phyloP scores from a whole-genome alignment of 2,329 filamentous ascomycete genomes.

The Colletotrichum salicis region DNA sequence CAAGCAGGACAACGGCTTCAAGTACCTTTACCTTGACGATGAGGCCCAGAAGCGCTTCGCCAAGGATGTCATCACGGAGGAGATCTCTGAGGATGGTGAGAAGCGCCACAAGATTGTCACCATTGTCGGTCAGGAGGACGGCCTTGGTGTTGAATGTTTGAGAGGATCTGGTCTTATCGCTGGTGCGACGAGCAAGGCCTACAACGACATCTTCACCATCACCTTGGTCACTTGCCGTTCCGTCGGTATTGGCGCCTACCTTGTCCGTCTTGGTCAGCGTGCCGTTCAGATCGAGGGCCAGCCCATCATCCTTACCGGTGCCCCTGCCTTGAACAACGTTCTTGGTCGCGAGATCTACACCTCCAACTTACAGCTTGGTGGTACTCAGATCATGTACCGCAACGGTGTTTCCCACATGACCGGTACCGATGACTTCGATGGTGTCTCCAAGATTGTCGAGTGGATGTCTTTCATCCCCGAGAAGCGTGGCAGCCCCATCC shows the following conservation, averaged over 20 bases:
- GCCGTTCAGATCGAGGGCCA: conserved; percentile 99
- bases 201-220: conserved; percentile 98
- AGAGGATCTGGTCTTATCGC: conserved; percentile 98
- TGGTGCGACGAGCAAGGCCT: conserved; percentile 94
- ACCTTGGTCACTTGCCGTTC: conserved; percentile 98
- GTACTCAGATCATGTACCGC: conserved; percentile 99
- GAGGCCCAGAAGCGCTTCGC: conserved; percentile 89
- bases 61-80: conserved; percentile 80
- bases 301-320: conserved; percentile 98
- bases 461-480: conserved; percentile 98
- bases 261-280: conserved; percentile 97
- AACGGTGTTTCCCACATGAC: conserved; percentile 99
- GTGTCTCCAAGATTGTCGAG: conserved; percentile 96
- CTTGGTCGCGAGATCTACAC: conserved; percentile 98
- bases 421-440: conserved; percentile 95
- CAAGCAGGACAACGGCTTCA: conserved; percentile 90
- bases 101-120: conserved; percentile 94
- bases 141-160: conserved; percentile 96
- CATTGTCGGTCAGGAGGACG: conserved; percentile 91
- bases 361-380: conserved; percentile 98
- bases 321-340: conserved; percentile 96
- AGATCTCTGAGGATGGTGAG: conserved; percentile 86
- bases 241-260: conserved; percentile 98
- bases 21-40: conserved; percentile 93
- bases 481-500: conserved; percentile 91